Base-by-base conservation (phyloP, 2,329 filamentous ascomycete species). In the Nemania sp. region DNA sequence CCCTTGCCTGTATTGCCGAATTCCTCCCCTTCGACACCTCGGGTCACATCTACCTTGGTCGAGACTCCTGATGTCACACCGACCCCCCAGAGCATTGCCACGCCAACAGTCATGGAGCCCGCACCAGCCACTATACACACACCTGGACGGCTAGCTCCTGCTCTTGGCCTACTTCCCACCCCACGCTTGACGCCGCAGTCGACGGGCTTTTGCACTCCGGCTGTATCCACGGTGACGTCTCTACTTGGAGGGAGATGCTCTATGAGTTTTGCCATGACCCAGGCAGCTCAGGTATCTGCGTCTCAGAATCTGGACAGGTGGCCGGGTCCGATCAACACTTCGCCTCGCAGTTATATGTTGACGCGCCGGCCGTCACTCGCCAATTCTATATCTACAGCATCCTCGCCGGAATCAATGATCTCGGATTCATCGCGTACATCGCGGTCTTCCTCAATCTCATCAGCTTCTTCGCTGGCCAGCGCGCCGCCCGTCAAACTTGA, bases 401-500 rank as follows among this genome's bases (percentile, higher is more conserved):
- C 84, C 54, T 86, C 84, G 23, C 84, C 84, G 58, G 83, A 86
- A 66, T 86, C 84, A 50, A 86, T 86, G 83, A 72, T 86, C 40
- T 86, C 84, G 54, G 84, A 86, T 66, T 75, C 76, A 52, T 86
- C 80, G 54, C 78, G 78, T 57, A 77, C 82, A 59, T 86, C 83
- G 60, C 81, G 82, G 68, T 84, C 82, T 47, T 86, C 83, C 67
- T 86, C 83, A 15, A 82, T 84, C 71, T 86, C 82, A 52, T 84
- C 82, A 66, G 77, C 80, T 64, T 84, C 82, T 61, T 83, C 80
- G 54, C 72, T 81, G 73, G 78, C 73, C 70, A 81, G 77, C 77
- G 82, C 82, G 82, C 82, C 78, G 72, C 75, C 74, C 70, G 72
- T 75, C 74, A 80, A 80, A 73, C 70, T 78, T 77, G 80, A 82